Conservation (phyloP, 1,284 basidiomycete genomes). For the Entoloma clypeatum region DNA sequence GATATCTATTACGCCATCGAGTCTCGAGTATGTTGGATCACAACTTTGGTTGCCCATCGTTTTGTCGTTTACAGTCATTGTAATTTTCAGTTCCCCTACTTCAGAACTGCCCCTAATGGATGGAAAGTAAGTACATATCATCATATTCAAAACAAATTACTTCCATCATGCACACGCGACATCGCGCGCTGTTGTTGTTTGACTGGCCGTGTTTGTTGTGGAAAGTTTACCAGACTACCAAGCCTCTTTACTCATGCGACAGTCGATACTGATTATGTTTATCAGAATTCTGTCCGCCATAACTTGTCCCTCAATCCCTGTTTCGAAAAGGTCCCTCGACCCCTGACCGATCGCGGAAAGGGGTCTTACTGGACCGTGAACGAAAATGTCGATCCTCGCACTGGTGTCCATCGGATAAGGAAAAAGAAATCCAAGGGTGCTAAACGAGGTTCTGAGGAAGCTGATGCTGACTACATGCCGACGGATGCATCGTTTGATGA, state of each 20-base stretch:
- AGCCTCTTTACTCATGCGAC: constrained; percentile 14
- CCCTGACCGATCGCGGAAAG: constrained; percentile 83
- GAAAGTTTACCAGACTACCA: constrained; percentile 40
- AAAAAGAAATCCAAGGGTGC: constrained; percentile 71
- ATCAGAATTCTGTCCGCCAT: constrained; percentile 90
- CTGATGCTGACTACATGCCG: constrained; percentile 59
- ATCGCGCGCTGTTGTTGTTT: constrained; percentile 56
- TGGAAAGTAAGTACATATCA: constrained; percentile 66
- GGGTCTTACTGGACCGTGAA: constrained; percentile 88
- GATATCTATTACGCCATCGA: constrained; percentile 88
- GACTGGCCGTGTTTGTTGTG: constrained; percentile 49
- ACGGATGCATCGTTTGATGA: constrained; percentile 46
- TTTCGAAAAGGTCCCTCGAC: constrained; percentile 87
- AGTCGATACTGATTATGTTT: constrained; percentile 19
- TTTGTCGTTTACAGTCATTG: constrained; percentile 10
- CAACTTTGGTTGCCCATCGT: too few relatives aligned
- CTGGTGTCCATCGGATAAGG: constrained; percentile 77
- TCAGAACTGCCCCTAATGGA: constrained; percentile 73
- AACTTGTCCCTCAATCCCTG: constrained; percentile 92
- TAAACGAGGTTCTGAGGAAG: constrained; percentile 47
- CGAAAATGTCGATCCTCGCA: constrained; percentile 80
- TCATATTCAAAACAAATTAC: constrained; percentile 5
- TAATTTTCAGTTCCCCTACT: constrained; percentile 70
- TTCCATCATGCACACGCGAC: constrained; percentile 23
- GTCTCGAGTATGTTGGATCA: constrained; percentile 60